Evolutionary conservation across 495 filamentous ascomycete genomes (phyloP), one percentile per base, ranked within the genome.

Genomic region (Neurospora sp.): DNA sequence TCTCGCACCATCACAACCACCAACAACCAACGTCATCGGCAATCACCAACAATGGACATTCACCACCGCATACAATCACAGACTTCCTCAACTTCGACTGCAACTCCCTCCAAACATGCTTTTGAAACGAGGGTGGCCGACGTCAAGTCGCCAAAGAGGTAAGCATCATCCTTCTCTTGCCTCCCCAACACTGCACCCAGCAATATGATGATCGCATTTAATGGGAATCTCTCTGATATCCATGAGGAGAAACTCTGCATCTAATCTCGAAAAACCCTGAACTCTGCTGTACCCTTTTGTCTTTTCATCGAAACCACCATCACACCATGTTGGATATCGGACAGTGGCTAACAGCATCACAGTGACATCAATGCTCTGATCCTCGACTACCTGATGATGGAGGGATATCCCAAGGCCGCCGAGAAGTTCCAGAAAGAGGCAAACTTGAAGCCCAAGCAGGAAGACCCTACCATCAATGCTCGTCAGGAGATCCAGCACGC

Each of bases 141-240:
- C 74, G 89, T 95, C 73, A 94, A 93, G 79, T 88, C 93, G 27
- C 92, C 91, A 48, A 98, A 98, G 83, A 92, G 89, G 96, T 98
- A 91, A 85, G 92, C 85, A 40, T 22, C 14, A 40, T 71, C 41
- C 35, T 69, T 61, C 42, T 45, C 74, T 53, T 76, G 71, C 71
- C 53, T 35, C 59, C 48, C 40, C 74, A 76, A 76, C 81, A 70
- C 69, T 37, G 39, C 20, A 48, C 79, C 74, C 76, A 70, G 75
- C 82, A 75, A 81, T 69, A 95, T 96, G 94, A 98, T 98, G 96
- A 88, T 87, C 80, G 81, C 85, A 90, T 90, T 95, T 95, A 95
- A 95, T 98, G 96, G 96, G 96, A 99, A 99, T 99, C 96, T 99
- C 96, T 99, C 96, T 89, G 92, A 99, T 84, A 92, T 85, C 76